phyloP scores from a whole-genome alignment of 768 basidiomycete species.

The Infundibulicybe gibba region DNA sequence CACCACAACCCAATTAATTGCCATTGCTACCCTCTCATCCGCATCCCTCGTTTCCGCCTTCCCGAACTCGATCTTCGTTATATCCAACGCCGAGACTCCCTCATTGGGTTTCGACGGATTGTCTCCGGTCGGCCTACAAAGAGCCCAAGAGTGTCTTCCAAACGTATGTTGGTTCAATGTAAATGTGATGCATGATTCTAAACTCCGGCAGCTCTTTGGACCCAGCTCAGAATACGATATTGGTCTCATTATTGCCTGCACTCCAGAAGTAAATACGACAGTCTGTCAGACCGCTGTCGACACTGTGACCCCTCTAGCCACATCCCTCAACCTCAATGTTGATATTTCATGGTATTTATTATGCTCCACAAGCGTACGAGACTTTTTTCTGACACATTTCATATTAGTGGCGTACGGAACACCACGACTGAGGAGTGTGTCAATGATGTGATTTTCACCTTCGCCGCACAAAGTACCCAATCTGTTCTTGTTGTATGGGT shows the following conservation, averaged over 20 bases:
- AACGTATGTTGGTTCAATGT: constrained; percentile 6
- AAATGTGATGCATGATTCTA: constrained; percentile 6
- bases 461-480: constrained; percentile 16
- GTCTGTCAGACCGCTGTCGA: constrained; percentile 14
- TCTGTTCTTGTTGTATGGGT: constrained; percentile 20
- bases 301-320: constrained; percentile 16
- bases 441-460: constrained; percentile 13
- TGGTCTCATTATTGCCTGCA: constrained; percentile 17
- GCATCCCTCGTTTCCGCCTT: constrained; percentile 7
- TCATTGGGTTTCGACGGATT: constrained; percentile 15
- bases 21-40: background rate
- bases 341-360: constrained; percentile 14
- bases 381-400: background rate
- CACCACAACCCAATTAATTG: background rate
- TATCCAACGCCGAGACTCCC: constrained; percentile 18
- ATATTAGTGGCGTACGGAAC: constrained; percentile 13
- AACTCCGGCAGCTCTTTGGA: too few relatives aligned
- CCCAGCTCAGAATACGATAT: constrained; percentile 8
- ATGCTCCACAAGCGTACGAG: background rate
- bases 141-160: constrained; percentile 17
- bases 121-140: constrained; percentile 14
- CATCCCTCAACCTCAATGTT: constrained; percentile 14
- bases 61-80: constrained; percentile 17
- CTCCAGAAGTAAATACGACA: constrained; percentile 16
- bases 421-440: constrained; percentile 20